A percentile compares a stretch with the other conserved stretches of the same genome.
These are phyloP conservation scores for Eutrema heterophyllum DNA, from an alignment of 345 rosid species.

Conservation along the genomic window DNA sequence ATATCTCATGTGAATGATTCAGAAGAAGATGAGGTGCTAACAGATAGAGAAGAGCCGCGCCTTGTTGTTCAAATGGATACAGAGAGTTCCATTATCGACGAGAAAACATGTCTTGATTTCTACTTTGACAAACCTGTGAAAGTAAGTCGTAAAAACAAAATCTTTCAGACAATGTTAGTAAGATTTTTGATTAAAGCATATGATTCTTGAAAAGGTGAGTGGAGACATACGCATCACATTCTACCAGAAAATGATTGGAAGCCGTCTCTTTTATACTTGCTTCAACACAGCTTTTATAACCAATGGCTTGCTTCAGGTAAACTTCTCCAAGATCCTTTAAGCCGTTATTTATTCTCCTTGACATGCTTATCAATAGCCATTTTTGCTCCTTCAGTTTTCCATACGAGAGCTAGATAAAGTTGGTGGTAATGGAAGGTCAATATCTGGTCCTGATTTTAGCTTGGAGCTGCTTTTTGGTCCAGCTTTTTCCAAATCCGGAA, in stretches of 20 bases:
- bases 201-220: conserved; percentile 43
- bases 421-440: conserved; percentile 61
- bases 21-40: conserved; percentile 28
- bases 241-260: conserved; percentile 83
- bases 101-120: conserved; percentile 79
- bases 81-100: conserved; percentile 70
- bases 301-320: conserved; percentile 79
- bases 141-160: conserved; percentile 37
- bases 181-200: neutral
- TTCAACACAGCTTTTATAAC: conserved; percentile 88
- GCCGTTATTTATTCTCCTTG: neutral
- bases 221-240: conserved; percentile 81
- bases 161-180: neutral
- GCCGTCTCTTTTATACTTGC: conserved; percentile 84
- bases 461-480: conserved; percentile 84
- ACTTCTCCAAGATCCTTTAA: neutral
- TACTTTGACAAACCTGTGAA: conserved; percentile 63
- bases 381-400: conserved; percentile 46
- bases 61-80: conserved; percentile 94
- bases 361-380: neutral
- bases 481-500: conserved; percentile 41
- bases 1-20: conserved; percentile 49
- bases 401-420: conserved; percentile 71
- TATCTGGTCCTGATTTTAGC: conserved; percentile 75
- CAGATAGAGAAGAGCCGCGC: conserved; percentile 41